A percentile compares a stretch with the other conserved stretches of the same genome.
These are phyloP conservation scores for Fusarium cyanostomum DNA, from an alignment of 2,329 filamentous ascomycete species.

Conservation along the genomic window DNA sequence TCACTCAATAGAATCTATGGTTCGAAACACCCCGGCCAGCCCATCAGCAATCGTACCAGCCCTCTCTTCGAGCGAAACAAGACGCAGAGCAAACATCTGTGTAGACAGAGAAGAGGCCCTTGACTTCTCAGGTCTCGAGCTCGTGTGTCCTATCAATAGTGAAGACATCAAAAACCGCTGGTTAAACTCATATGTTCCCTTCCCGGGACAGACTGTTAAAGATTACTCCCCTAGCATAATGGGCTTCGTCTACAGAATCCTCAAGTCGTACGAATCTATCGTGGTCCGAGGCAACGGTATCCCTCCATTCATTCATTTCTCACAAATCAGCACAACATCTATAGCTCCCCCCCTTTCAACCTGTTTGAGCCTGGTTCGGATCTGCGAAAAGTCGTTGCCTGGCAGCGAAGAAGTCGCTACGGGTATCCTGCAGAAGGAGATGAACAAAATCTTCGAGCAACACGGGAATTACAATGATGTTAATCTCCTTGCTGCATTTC, in stretches of 20 bases:
- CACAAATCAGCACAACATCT: slow-evolving; percentile 44
- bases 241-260: slow-evolving; percentile 52
- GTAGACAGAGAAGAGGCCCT: slow-evolving; percentile 14
- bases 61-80: not conserved
- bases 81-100: not conserved
- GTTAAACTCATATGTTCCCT: slow-evolving; percentile 58
- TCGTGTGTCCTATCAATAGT: slow-evolving; percentile 57
- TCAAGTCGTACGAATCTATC: slow-evolving; percentile 56
- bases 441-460: slow-evolving; percentile 51
- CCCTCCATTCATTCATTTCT: slow-evolving; percentile 57
- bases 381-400: slow-evolving; percentile 50
- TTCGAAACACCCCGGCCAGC: not conserved
- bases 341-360: slow-evolving; percentile 49
- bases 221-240: slow-evolving; percentile 51
- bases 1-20: not conserved
- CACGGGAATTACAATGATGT: slow-evolving; percentile 41
- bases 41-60: not conserved
- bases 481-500: slow-evolving; percentile 55
- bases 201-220: slow-evolving; percentile 55
- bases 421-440: slow-evolving; percentile 53
- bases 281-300: slow-evolving; percentile 49
- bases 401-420: slow-evolving; percentile 47
- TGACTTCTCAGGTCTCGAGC: slow-evolving; percentile 49
- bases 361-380: slow-evolving; percentile 53
- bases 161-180: slow-evolving; percentile 60